Percentiles rank a stretch among this genome's conserved stretches.
Conservation (phyloP, 176 grass and related monocot species). For the Pontederia crassipes region DNA sequence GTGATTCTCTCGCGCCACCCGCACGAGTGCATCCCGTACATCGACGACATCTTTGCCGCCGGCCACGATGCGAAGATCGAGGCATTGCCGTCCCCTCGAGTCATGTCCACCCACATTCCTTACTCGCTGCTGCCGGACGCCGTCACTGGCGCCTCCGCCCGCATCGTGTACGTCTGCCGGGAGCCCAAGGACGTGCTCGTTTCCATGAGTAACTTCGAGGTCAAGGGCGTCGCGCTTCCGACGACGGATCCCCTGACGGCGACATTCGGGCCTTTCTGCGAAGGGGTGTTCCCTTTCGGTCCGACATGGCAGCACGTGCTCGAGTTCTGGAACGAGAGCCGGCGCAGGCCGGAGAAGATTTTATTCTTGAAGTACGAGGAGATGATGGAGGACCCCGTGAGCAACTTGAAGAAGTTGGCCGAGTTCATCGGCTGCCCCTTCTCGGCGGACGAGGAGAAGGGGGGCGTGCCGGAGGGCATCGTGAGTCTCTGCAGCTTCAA, state of each 20-base stretch:
- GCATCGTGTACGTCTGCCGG: constrained; percentile 28
- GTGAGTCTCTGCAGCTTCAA: constrained; percentile 22
- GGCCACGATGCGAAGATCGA: background rate
- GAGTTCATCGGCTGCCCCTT: constrained; percentile 24
- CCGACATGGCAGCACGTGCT: constrained; percentile 31
- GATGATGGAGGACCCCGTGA: constrained; percentile 8
- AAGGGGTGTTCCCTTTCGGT: background rate
- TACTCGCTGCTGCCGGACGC: constrained; percentile 24
- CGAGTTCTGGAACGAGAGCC: constrained; percentile 13
- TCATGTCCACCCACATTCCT: constrained; percentile 29
- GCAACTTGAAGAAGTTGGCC: constrained; percentile 11
- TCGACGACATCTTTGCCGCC: constrained; percentile 2
- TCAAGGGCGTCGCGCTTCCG: background rate
- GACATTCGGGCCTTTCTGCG: background rate
- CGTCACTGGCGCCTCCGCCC: background rate
- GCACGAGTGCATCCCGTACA: constrained; percentile 25
- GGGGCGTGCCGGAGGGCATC: constrained; percentile 6
- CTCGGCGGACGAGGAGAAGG: background rate
- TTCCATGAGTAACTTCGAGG: constrained; percentile 14
- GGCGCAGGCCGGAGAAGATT: background rate
- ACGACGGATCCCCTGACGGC: background rate
- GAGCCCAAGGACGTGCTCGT: constrained; percentile 40
- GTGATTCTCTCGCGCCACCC: constrained; percentile 15
- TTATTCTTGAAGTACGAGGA: constrained; percentile 35
- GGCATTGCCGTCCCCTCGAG: constrained; percentile 3